Evolutionary conservation across 768 basidiomycete genomes (phyloP), one percentile per base, ranked within the genome.

Genomic region (Cystofilobasidium capitatum): DNA sequence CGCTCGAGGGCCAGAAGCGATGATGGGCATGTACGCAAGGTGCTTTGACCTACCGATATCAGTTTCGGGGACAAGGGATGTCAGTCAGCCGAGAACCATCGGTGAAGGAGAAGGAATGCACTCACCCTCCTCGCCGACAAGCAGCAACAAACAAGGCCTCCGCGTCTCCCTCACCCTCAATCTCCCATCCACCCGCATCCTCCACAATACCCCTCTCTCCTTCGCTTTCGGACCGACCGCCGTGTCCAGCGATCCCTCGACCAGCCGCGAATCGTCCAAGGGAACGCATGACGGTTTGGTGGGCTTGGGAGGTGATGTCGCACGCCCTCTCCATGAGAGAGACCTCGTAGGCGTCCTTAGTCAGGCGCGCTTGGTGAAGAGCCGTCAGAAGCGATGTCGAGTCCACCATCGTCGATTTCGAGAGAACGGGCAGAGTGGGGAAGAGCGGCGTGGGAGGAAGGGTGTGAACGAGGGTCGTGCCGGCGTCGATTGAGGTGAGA

Each of bases 71-170:
- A 29, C 5, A 36, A 10, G 29, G 22, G 26, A 10, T 29, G n/a
- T n/a, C n/a, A 17, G 55, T n/a, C 12, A 8, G n/a, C 20, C 26
- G 5, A 33, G 20, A 58, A 3, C 22, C 31, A 39, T 0, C 13
- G 20, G 36, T 39, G 35, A 33, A 58, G 5, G 33, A 22, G 22
- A 35, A 33, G 37, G 57, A 35, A 35, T 10, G n/a, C 26, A 61
- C 59, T 5, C 31, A 61, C 14, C 60, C 66, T 55, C 49, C 49
- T 66, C 90, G 81, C 60, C 91, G 80, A 78, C 92, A 96, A 1
- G 86, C 86, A 2, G 92, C 90, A 0, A 91, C 88, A 70, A 97
- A 98, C 10, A 93, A 81, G 0, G 92, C 94, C 75, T 94, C 93
- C 0, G 91, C 94, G 75, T 96, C 93, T 0, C 85, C 87, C 77